phyloP scores from a whole-genome alignment of 768 basidiomycete genomes.

The Rhodotorula sphaerocarpa region DNA sequence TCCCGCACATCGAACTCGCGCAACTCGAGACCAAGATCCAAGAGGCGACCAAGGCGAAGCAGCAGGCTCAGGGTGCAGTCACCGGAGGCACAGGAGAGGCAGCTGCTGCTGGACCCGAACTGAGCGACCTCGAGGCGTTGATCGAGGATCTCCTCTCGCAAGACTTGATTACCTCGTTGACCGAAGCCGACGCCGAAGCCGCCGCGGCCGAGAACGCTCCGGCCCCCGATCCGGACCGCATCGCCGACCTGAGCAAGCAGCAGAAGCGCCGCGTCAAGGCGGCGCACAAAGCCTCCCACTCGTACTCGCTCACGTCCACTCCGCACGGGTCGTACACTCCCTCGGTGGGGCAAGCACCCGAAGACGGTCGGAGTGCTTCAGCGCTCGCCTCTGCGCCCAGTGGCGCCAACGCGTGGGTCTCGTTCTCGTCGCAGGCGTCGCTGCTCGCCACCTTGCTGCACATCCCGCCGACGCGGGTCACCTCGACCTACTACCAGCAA shows the following conservation, averaged over 20 bases:
- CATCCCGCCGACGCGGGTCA: constrained; percentile 11
- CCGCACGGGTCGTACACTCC: constrained; percentile 1
- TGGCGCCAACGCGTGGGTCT: constrained; percentile 26
- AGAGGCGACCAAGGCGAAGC: not conserved
- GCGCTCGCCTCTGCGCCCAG: constrained; percentile 6
- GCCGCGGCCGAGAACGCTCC: constrained; percentile 3
- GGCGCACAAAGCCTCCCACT: constrained; percentile 10
- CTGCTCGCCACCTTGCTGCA: constrained; percentile 23
- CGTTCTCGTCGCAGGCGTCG: constrained; percentile 19
- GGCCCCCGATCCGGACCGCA: not conserved
- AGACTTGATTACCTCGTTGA: constrained; percentile 17
- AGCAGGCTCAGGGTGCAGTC: not conserved
- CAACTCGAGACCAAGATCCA: constrained; percentile 10
- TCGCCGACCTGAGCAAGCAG: not conserved
- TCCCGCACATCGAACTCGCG: constrained; percentile 25
- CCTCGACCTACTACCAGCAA: constrained; percentile 14
- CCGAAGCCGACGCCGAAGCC: constrained; percentile 12
- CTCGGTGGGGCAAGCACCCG: not conserved
- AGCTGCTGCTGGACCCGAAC: no score
- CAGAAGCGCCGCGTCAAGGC: constrained; percentile 19
- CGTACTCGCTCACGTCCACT: constrained; percentile 30
- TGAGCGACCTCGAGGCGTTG: constrained; percentile 22
- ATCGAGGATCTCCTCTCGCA: constrained; percentile 32
- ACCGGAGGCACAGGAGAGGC: no score
- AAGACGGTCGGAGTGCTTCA: not conserved